phyloP scores from a whole-genome alignment of 2,329 filamentous ascomycete genomes.

The Nemania sp. region DNA sequence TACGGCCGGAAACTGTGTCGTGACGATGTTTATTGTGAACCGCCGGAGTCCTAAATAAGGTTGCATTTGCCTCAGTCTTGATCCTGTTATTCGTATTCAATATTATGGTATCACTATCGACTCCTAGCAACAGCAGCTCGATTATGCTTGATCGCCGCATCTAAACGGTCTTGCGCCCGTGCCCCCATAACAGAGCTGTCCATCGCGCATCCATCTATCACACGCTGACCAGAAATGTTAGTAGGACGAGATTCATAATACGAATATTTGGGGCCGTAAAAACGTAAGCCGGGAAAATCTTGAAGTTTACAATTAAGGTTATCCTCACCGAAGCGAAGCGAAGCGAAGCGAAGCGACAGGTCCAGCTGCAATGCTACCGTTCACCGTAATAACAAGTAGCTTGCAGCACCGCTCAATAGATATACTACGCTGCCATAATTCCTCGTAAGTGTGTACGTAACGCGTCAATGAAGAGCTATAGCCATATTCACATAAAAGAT shows the following conservation, averaged over 20 bases:
- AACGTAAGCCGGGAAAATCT: not conserved
- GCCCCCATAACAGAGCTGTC: too few species aligned
- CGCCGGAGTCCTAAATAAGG: constrained; percentile 12
- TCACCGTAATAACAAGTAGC: not conserved
- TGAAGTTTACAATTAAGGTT: too few species aligned
- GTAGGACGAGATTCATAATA: too few species aligned
- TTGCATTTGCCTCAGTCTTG: constrained; percentile 13
- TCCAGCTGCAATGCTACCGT: not conserved
- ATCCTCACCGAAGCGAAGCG: too few species aligned
- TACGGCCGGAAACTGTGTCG: too few species aligned
- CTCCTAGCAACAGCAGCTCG: not conserved
- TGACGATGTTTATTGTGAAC: not conserved
- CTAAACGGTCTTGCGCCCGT: constrained; percentile 11
- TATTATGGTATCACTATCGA: not conserved
- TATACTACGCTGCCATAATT: too few species aligned
- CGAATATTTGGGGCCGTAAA: constrained; percentile 13
- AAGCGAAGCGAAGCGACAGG: not conserved
- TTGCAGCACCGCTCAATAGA: too few species aligned
- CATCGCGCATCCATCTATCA: too few species aligned
- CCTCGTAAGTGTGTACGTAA: too few species aligned
- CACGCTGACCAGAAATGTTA: too few species aligned
- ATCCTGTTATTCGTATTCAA: constrained; percentile 6
- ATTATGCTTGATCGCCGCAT: constrained; percentile 15
- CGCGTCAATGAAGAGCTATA: too few species aligned
- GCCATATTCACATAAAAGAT: not conserved